Percentiles rank a stretch among this genome's conserved stretches.
Conservation (phyloP, 2,329 filamentous ascomycete genomes). For the Xylogone sp. region DNA sequence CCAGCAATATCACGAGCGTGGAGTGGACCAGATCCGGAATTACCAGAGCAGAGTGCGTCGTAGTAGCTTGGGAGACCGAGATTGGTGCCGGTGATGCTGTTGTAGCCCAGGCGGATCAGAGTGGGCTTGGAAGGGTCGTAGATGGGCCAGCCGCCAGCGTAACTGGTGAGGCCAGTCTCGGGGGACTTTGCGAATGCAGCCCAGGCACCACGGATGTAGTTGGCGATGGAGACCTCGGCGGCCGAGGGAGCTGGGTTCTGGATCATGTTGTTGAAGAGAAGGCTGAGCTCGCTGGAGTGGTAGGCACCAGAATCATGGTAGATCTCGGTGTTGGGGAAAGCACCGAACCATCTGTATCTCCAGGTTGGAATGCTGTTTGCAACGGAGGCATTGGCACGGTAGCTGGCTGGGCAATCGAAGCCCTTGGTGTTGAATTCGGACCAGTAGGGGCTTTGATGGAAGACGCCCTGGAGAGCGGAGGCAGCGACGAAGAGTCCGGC, state of each 20-base stretch:
- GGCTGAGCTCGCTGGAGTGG: slow-evolving; percentile 29
- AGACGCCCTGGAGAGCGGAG: slow-evolving; percentile 15
- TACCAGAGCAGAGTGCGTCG: slow-evolving; percentile 19
- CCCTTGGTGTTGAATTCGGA: slow-evolving; percentile 21
- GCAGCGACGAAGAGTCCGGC: slow-evolving; percentile 24
- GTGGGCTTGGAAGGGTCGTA: slow-evolving; percentile 19
- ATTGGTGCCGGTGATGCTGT: slow-evolving; percentile 25
- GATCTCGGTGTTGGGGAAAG: slow-evolving; percentile 30
- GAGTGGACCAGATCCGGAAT: background rate
- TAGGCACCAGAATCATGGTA: slow-evolving; percentile 29
- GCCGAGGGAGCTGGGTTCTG: slow-evolving; percentile 15
- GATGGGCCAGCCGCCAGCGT: slow-evolving; percentile 26
- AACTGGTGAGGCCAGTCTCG: slow-evolving; percentile 25
- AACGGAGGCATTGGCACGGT: slow-evolving; percentile 22
- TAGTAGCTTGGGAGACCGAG: slow-evolving; percentile 21
- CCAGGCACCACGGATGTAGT: slow-evolving; percentile 35
- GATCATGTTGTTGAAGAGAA: slow-evolving; percentile 28
- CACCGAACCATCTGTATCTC: slow-evolving; percentile 35
- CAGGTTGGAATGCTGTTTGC: slow-evolving; percentile 28
- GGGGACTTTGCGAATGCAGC: slow-evolving; percentile 36
- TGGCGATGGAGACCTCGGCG: slow-evolving; percentile 26
- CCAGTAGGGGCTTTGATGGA: slow-evolving; percentile 22
- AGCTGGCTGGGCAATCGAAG: slow-evolving; percentile 31
- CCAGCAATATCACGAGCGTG: background rate
- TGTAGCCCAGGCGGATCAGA: slow-evolving; percentile 23